Conservation (phyloP, 805 yeast species). For the Lipomyces orientalis region DNA sequence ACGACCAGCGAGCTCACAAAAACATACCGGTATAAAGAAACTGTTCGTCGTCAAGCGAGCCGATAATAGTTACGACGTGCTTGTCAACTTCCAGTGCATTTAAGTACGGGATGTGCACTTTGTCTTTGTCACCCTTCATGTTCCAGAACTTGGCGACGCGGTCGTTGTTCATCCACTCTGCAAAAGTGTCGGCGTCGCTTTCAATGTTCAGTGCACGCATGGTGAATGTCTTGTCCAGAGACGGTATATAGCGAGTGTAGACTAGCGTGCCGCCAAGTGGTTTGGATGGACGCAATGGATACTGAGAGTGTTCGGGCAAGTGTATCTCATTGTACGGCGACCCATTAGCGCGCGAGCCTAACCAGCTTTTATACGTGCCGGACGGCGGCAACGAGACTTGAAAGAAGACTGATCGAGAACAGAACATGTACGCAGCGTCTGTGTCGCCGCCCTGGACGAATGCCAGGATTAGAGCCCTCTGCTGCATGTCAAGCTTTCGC, state of each 20-base stretch:
- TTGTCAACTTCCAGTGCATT: slow-evolving; percentile 22
- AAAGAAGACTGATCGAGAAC: slow-evolving; percentile 11
- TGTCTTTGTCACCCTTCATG: slow-evolving; percentile 30
- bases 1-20: background rate
- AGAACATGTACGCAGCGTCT: background rate
- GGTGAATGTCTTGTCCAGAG: slow-evolving; percentile 24
- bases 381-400: slow-evolving; percentile 1
- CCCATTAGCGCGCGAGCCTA: background rate
- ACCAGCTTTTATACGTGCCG: slow-evolving; percentile 3
- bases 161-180: slow-evolving; percentile 39
- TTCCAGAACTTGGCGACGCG: slow-evolving; percentile 40
- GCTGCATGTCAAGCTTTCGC: background rate
- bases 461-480: background rate
- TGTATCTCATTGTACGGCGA: background rate
- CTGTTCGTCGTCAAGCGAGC: slow-evolving; percentile 35
- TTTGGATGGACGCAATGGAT: slow-evolving; percentile 22
- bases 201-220: slow-evolving; percentile 23
- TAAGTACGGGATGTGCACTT: slow-evolving; percentile 35
- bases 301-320: background rate
- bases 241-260: slow-evolving; percentile 37
- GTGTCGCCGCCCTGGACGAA: background rate
- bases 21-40: slow-evolving; percentile 37
- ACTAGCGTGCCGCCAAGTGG: slow-evolving; percentile 19
- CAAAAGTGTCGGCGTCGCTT: slow-evolving; percentile 29
- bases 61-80: slow-evolving; percentile 36